Base-by-base conservation (phyloP, 2,329 filamentous ascomycete genomes). In the Aureobasidium leucospermi region DNA sequence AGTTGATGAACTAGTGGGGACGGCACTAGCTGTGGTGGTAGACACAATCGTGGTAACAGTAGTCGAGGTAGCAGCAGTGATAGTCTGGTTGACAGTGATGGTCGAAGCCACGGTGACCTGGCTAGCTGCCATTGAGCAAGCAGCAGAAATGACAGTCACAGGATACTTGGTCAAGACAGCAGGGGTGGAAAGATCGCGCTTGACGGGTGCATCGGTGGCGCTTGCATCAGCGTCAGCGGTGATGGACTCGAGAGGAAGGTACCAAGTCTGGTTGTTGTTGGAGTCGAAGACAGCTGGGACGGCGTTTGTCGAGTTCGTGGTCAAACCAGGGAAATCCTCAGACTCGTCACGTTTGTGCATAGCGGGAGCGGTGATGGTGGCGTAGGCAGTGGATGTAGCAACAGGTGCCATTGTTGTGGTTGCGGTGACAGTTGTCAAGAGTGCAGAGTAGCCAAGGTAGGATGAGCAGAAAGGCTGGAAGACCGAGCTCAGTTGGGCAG, bases 391-490 rank as follows among this genome's bases (percentile, higher is more conserved):
- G n/a, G 57, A 43, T 4, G 42, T 57, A 23, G 42, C 29, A 23
- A 38, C 6, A 11, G 41, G 41, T 1, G 41, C 15, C 6, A 47
- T 42, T 11, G 53, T 57, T 4, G 29, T 28, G 9, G 31, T 46
- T 23, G 42, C 19, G 6, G 32, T 47, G 13, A 47, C 16, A 6
- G 42, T 47, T 1, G 23, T 13, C 8, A 7, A 32, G 23, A 15
- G 19, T 5, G 43, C 6, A 31, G 31, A 28, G 58, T 61, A 59
- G 13, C 60, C 53, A 11, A 64, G 55, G 16, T 51, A 39, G 6
- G 46, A 19, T 7, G 61, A 61, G 60, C 64, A 65, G 60, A 59
- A 65, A 13, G 64, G 61, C 53, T 62, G 56, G 23, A 65, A 51
- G 10, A 49, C 43, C 16, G 51, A 48, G 23, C 36, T 51, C 28